Base-by-base conservation (phyloP, 2,329 filamentous ascomycete species). In the Fusarium coffeatum region DNA sequence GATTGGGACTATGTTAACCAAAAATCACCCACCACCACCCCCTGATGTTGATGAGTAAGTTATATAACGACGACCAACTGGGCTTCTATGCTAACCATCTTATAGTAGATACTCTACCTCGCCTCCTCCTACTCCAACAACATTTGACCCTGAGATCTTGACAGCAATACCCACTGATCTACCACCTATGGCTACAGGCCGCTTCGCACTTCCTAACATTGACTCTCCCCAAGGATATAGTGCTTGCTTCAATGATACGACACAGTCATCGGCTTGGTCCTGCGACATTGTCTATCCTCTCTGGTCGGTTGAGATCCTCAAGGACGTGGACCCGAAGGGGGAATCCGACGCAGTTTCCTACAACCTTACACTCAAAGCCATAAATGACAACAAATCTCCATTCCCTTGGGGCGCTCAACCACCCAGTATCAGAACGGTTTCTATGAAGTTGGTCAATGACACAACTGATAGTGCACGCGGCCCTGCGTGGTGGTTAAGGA, bases 181-280 rank as follows among this genome's bases (percentile, higher is more conserved):
- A 22, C 80, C 84, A 27, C 75, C 83, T 4, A 81, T 91, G 30
- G 82, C 85, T 1, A 84, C 83, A 5, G 90, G 90, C 4, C 81
- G 79, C 0, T 92, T 81, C 68, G 79, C 80, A 23, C 76, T 93
- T n/a, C 86, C 88, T 18, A 84, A 86, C 6, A 78, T 89, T 7
- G 80, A 83, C 47, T 80, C 84, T 5, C 42, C 59, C 56, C 81
- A 83, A 56, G 80, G 81, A 4, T 85, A 87, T 18, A 84, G 82
- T 42, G 82, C 83, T 0, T 93, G 90, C 75, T 83, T 92, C 64
- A 82, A 83, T 32, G 83, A 90, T 59, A 81, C 84, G 1, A 82
- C 77, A 1, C 85, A 89, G 71, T 80, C 82, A n/a, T 77, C 83
- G 51, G 86, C 89, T 1, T 93, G 90, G 90, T 87, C 83, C 62